Percentiles rank a stretch among this genome's conserved stretches.
phyloP scores from a whole-genome alignment of 495 filamentous ascomycete species.

The Trichoderma erinaceum region DNA sequence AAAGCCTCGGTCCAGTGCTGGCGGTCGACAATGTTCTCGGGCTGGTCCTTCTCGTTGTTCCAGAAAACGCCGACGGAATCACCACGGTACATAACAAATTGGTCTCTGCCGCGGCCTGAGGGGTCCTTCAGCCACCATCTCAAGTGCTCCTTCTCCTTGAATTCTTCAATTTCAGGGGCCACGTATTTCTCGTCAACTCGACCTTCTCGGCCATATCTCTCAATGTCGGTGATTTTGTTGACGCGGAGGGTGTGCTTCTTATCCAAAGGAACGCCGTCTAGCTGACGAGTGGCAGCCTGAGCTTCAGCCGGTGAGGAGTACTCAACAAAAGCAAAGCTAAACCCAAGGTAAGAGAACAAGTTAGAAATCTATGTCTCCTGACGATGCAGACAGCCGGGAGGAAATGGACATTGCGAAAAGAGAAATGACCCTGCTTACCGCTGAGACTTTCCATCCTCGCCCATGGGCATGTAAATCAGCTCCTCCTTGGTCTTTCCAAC shows the following conservation, averaged over 20 bases:
- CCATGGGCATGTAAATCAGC: constrained; percentile 85
- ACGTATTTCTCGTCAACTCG: constrained; percentile 85
- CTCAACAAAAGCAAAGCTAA: constrained; percentile 89
- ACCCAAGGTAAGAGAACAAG: background rate
- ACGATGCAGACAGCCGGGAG: background rate
- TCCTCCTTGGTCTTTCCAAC: constrained; percentile 83
- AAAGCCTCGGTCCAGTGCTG: constrained; percentile 95
- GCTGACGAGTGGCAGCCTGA: constrained; percentile 73
- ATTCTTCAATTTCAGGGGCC: constrained; percentile 68
- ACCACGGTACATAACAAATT: constrained; percentile 84
- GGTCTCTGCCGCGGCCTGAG: constrained; percentile 81
- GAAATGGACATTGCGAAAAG: background rate
- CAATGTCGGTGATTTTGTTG: constrained; percentile 97
- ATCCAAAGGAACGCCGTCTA: constrained; percentile 79
- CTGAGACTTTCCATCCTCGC: constrained; percentile 72
- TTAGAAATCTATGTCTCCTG: background rate
- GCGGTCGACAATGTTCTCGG: constrained; percentile 84
- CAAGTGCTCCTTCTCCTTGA: constrained; percentile 88
- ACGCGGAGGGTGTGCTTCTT: constrained; percentile 91
- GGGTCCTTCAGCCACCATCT: constrained; percentile 85
- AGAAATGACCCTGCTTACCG: constrained; percentile 46
- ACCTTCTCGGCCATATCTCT: constrained; percentile 90
- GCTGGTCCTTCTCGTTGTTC: constrained; percentile 90
- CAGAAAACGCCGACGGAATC: constrained; percentile 92
- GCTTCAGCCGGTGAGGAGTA: constrained; percentile 91